A percentile compares a stretch with the other conserved stretches of the same genome.
phyloP scores from a whole-genome alignment of 208 protist species.

The Trypanosoma lewisi region DNA sequence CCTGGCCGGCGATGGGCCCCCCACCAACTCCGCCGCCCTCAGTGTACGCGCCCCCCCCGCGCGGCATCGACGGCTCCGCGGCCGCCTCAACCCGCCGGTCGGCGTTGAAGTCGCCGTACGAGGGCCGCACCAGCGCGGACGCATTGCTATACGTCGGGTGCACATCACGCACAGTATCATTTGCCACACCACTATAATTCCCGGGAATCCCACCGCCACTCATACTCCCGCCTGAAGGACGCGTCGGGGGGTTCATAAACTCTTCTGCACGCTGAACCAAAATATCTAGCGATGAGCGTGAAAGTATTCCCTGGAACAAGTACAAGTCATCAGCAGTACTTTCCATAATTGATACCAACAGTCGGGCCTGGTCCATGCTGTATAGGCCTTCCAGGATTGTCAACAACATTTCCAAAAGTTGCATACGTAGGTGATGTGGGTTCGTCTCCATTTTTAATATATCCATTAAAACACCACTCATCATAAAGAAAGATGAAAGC shows the following conservation, averaged over 20 bases:
- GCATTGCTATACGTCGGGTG: slow-evolving; percentile 13
- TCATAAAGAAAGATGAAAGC: slow-evolving; percentile 40
- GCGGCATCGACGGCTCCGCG: slow-evolving; percentile 12
- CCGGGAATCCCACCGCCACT: slow-evolving; percentile 13
- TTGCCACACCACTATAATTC: slow-evolving; percentile 20
- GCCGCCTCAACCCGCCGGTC: slow-evolving; percentile 14
- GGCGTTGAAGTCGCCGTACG: slow-evolving; percentile 23
- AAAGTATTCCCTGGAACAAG: slow-evolving; percentile 53
- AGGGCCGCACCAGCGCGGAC: slow-evolving; percentile 2
- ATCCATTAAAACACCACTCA: slow-evolving; percentile 10
- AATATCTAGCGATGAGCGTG: slow-evolving; percentile 32
- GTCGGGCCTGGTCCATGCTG: slow-evolving; percentile 28
- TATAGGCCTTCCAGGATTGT: slow-evolving; percentile 19
- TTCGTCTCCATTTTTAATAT: slow-evolving; percentile 27
- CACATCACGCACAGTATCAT: slow-evolving; percentile 16
- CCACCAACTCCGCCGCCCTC: background rate
- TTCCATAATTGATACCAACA: slow-evolving; percentile 40
- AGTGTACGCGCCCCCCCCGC: slow-evolving; percentile 7
- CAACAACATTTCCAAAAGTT: slow-evolving; percentile 25
- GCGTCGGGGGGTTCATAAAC: slow-evolving; percentile 28
- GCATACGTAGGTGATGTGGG: slow-evolving; percentile 6
- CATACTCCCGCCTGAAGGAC: slow-evolving; percentile 16
- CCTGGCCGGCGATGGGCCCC: background rate
- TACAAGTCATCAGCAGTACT: slow-evolving; percentile 22
- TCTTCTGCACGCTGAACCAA: slow-evolving; percentile 42